A percentile compares a stretch with the other conserved stretches of the same genome.
Conservation (phyloP, 345 rosid species). For the Theobroma cacao region DNA sequence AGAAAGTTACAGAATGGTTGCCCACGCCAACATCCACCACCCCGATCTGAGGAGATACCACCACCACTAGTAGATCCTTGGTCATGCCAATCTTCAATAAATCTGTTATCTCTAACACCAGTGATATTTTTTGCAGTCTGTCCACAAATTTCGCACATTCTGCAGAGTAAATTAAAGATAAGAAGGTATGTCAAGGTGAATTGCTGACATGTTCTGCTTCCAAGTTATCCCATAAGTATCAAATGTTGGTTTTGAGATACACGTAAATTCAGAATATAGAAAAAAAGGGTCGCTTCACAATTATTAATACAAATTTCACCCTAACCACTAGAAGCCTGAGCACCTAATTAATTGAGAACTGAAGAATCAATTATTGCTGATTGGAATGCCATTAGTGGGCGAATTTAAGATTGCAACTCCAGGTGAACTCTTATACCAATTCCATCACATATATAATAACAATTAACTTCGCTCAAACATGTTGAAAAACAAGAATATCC, state of each 20-base stretch:
- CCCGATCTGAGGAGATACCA: conserved; percentile 21
- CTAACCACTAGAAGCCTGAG: background rate
- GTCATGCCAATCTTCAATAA: conserved; percentile 51
- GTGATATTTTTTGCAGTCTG: conserved; percentile 47
- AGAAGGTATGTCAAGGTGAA: background rate
- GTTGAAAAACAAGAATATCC: background rate
- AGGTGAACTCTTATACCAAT: background rate
- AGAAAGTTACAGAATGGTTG: conserved; percentile 74
- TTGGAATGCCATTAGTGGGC: background rate
- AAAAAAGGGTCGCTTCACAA: background rate
- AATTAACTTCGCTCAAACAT: background rate
- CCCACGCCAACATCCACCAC: conserved; percentile 53
- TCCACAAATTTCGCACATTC: conserved; percentile 74
- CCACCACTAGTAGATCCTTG: conserved; percentile 22
- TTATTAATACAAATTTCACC: background rate
- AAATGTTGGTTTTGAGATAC: background rate
- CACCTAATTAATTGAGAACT: background rate
- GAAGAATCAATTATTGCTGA: background rate
- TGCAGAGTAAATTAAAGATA: conserved; percentile 22
- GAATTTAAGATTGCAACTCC: background rate
- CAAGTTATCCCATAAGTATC: background rate
- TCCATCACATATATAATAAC: background rate
- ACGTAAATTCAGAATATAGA: background rate
- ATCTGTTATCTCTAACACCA: conserved; percentile 42
- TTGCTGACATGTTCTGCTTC: background rate